These are phyloP conservation scores for Bullera alba DNA, from an alignment of 768 basidiomycete species.

Conservation along the genomic window DNA sequence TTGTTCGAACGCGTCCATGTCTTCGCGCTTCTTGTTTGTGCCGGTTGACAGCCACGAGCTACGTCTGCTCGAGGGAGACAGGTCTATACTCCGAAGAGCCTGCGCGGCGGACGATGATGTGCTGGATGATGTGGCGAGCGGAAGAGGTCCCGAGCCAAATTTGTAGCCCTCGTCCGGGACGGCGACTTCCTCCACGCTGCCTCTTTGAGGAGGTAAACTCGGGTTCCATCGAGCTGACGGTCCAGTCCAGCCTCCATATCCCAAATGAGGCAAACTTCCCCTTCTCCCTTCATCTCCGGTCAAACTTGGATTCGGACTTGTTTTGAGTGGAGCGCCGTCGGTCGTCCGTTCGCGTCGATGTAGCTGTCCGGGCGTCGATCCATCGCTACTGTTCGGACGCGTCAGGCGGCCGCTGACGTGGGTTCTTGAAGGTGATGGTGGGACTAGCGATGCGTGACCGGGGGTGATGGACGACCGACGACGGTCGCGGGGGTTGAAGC, in stretches of 20 bases:
- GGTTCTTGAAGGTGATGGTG: constrained; percentile 33
- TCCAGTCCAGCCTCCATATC: constrained; percentile 20
- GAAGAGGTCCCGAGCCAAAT: constrained; percentile 24
- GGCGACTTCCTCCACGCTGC: constrained; percentile 21
- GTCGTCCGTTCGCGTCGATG: constrained; percentile 9
- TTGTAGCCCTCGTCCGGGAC: constrained; percentile 21
- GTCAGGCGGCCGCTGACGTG: constrained; percentile 20
- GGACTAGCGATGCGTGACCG: constrained; percentile 22
- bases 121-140: too few relatives aligned
- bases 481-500: constrained; percentile 5
- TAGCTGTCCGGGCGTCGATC: neutral
- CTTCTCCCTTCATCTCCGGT: constrained; percentile 14
- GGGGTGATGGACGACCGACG: constrained; percentile 40
- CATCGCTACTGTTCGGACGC: constrained; percentile 25
- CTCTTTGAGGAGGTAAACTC: constrained; percentile 22
- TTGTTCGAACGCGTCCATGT: constrained; percentile 31
- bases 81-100: constrained; percentile 18
- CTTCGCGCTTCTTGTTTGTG: constrained; percentile 1
- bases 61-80: constrained; percentile 15
- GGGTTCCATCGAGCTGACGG: constrained; percentile 26
- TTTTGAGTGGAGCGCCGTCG: neutral
- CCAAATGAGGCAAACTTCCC: constrained; percentile 33
- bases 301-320: too few relatives aligned
- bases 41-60: neutral
- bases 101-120: constrained; percentile 10